Conservation (phyloP, 2,329 filamentous ascomycete genomes). For the Furcasterigmium sp. region DNA sequence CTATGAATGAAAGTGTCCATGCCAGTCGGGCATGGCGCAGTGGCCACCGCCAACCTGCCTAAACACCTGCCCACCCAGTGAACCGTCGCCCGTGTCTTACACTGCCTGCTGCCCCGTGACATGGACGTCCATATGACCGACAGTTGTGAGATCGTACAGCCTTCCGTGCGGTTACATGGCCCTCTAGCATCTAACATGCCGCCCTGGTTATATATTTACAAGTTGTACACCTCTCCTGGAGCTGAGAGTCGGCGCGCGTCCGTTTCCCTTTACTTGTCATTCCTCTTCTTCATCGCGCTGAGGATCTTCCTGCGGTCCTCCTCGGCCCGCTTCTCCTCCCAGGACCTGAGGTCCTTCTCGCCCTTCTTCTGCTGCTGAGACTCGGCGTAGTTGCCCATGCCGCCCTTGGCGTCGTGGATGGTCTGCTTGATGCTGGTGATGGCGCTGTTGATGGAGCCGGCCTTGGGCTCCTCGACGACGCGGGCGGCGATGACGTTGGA, state of each 20-base stretch:
- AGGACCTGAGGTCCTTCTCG: constrained; percentile 26
- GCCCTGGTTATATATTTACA: too few relatives aligned
- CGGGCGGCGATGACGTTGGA: constrained; percentile 11
- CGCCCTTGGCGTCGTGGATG: constrained; percentile 23
- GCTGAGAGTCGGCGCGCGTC: too few relatives aligned
- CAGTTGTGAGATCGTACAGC: too few relatives aligned
- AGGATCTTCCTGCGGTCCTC: constrained; percentile 29
- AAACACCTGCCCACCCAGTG: too few relatives aligned
- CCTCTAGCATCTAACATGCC: too few relatives aligned
- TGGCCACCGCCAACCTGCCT: too few relatives aligned
- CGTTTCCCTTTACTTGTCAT: background rate
- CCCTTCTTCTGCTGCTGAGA: constrained; percentile 25
- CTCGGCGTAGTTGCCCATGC: constrained; percentile 22
- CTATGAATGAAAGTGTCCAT: background rate
- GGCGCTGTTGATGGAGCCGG: constrained; percentile 24
- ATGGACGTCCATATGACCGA: too few relatives aligned
- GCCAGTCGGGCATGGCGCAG: too few relatives aligned
- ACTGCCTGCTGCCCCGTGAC: too few relatives aligned
- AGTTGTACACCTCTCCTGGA: too few relatives aligned
- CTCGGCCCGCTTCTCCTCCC: constrained; percentile 27
- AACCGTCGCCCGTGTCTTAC: too few relatives aligned
- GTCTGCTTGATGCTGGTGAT: constrained; percentile 32
- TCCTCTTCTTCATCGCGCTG: constrained; percentile 12
- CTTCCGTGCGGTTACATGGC: too few relatives aligned
- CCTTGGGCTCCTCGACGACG: constrained; percentile 10